phyloP scores from a whole-genome alignment of 768 basidiomycete genomes.

The Mycena belliarum region DNA sequence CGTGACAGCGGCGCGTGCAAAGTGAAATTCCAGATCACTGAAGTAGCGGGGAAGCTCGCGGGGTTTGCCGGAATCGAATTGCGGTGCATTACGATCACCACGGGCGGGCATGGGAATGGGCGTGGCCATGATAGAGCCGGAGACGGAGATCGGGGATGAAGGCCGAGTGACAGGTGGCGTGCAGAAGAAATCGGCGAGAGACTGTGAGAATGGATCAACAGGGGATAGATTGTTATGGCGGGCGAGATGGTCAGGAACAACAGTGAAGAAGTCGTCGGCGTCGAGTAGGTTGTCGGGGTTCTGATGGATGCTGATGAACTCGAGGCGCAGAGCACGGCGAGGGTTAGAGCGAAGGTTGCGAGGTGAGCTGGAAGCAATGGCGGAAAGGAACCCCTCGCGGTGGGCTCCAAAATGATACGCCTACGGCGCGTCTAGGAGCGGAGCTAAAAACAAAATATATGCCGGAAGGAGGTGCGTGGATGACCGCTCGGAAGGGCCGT shows the following conservation, averaged over 20 bases:
- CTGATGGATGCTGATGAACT: too few relatives aligned
- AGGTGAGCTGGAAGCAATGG: slow-evolving; percentile 5
- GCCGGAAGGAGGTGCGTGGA: too few relatives aligned
- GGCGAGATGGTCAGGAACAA: background rate
- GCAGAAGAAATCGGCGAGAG: background rate
- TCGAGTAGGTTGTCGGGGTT: too few relatives aligned
- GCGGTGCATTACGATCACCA: background rate
- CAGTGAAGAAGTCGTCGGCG: too few relatives aligned
- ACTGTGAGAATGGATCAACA: background rate
- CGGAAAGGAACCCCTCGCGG: slow-evolving; percentile 11
- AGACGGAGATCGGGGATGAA: background rate
- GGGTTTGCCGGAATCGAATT: slow-evolving; percentile 1
- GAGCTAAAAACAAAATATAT: slow-evolving; percentile 3
- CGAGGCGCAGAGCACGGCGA: too few relatives aligned
- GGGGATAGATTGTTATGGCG: background rate
- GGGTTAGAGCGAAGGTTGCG: background rate
- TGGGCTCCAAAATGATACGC: slow-evolving; percentile 16
- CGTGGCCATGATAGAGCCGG: background rate
- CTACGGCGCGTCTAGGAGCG: background rate
- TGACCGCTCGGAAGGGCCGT: too few relatives aligned
- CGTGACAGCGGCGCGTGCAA: slow-evolving; percentile 2
- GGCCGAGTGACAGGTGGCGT: too few relatives aligned
- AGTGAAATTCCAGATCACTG: slow-evolving; percentile 13
- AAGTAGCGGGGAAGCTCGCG: slow-evolving; percentile 19
- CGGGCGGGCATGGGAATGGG: slow-evolving; percentile 1